Percentiles rank a stretch among this genome's conserved stretches.
phyloP scores from a whole-genome alignment of 2,329 filamentous ascomycete species.

The Corinectria fuckeliana region DNA sequence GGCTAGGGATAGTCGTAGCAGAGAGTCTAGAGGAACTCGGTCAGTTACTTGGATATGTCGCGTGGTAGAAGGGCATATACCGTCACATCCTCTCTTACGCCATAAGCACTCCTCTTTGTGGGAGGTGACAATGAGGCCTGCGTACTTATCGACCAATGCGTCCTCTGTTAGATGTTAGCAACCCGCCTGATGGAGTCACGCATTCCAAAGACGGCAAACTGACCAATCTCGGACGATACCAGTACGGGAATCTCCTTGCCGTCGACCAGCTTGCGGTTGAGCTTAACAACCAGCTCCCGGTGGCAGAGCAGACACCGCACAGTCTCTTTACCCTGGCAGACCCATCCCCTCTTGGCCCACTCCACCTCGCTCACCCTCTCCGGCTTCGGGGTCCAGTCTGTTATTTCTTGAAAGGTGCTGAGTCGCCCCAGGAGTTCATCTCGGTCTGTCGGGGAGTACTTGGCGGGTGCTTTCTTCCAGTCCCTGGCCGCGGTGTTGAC shows the following conservation, averaged over 20 bases:
- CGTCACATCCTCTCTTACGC: slow-evolving; percentile 86
- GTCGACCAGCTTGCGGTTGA: slow-evolving; percentile 66
- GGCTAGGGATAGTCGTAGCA: slow-evolving; percentile 68
- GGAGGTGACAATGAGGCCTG: slow-evolving; percentile 72
- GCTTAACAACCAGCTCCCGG: slow-evolving; percentile 81
- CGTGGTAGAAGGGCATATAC: slow-evolving; percentile 49
- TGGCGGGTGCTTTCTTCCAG: slow-evolving; percentile 52
- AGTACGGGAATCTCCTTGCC: slow-evolving; percentile 61
- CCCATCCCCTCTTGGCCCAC: slow-evolving; percentile 95
- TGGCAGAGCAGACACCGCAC: slow-evolving; percentile 87
- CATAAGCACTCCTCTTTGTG: slow-evolving; percentile 87
- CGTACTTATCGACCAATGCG: slow-evolving; percentile 78
- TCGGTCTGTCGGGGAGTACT: slow-evolving; percentile 87
- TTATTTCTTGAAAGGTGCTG: slow-evolving; percentile 88
- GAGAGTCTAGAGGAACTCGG: slow-evolving; percentile 52
- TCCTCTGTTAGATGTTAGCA: slow-evolving; percentile 52
- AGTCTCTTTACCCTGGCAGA: slow-evolving; percentile 81
- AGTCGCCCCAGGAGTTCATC: slow-evolving; percentile 81
- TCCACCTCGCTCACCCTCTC: slow-evolving; percentile 84
- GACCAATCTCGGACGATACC: slow-evolving; percentile 65
- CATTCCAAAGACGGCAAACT: slow-evolving; percentile 6
- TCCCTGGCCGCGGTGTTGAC: slow-evolving; percentile 29
- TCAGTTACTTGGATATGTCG: slow-evolving; percentile 32
- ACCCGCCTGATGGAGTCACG: background rate
- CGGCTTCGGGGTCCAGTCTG: slow-evolving; percentile 93